Evolutionary conservation across 2,329 filamentous ascomycete genomes (phyloP).

Genomic region (Paraphaeosphaeria minitans): DNA sequence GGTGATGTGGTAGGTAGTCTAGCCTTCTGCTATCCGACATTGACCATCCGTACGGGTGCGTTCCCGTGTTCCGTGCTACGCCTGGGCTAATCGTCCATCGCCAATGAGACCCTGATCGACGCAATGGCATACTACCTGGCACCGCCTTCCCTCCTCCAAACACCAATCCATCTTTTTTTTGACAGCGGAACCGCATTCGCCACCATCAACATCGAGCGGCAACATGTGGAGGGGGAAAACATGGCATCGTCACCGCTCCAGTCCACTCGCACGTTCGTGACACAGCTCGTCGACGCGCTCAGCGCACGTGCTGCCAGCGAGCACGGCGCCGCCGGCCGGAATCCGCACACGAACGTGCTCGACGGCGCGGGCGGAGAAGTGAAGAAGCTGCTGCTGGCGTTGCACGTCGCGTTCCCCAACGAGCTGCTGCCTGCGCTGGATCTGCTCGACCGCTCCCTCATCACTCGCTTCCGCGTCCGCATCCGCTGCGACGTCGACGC

Average conservation of each 20-base stretch:
- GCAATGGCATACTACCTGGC: background rate
- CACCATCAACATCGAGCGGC: background rate
- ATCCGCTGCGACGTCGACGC: conserved; percentile 14
- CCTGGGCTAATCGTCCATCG: background rate
- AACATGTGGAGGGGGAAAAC: conserved; percentile 16
- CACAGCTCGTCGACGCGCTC: conserved; percentile 38
- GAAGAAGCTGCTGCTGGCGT: conserved; percentile 67
- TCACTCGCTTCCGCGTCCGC: conserved; percentile 58
- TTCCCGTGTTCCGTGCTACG: background rate
- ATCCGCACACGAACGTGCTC: conserved; percentile 48
- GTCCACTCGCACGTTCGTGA: conserved; percentile 39
- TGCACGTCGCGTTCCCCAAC: conserved; percentile 84
- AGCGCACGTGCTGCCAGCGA: conserved; percentile 11
- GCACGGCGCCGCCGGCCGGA: conserved; percentile 20
- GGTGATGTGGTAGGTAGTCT: too few species aligned
- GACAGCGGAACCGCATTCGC: too few species aligned
- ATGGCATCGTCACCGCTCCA: conserved; percentile 20
- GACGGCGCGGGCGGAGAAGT: conserved; percentile 27
- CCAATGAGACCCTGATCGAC: background rate
- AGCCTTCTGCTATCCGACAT: background rate
- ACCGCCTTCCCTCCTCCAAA: too few species aligned
- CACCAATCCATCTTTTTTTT: too few species aligned
- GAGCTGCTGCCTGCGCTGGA: conserved; percentile 85
- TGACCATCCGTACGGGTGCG: background rate
- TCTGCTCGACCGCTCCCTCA: conserved; percentile 77